Evolutionary conservation across 169 alveolate species (phyloP), one percentile per base, ranked within the genome.

Genomic region (Toxoplasma gondii): DNA sequence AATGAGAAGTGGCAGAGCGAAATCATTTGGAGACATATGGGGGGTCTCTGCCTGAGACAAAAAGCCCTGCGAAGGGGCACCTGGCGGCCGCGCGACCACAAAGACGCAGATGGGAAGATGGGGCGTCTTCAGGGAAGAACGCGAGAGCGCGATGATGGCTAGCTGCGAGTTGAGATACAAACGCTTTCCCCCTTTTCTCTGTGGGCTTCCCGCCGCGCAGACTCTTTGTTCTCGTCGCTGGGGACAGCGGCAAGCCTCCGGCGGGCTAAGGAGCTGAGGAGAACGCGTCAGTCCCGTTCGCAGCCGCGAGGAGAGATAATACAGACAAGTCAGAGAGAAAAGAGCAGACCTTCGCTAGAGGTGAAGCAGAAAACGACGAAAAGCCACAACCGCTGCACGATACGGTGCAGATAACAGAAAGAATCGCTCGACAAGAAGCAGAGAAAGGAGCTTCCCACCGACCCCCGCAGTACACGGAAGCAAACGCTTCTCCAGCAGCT

Each of bases 381-480:
- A 44, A 31, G 27, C 45, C 24, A 22, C 43, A 16, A n/a, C 84
- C 84, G 84, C 44, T 17, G 84, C 84, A n/a, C 84, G 84, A 16
- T 12, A 36, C 84, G 84, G 27, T 12, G 84, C 49, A 74, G 84
- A 74, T 1, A 36, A 12, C 2, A 82, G 90, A 10, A 82, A 31
- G 24, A 82, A 43, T 7, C 90, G 90, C 41, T 82, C 90, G 5
- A 82, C 69, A 16, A 82, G 64, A 27, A 82, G 90, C 53, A 82
- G 67, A 82, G 64, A 43, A 38, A 82, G 67, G 24, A 82, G 90
- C 64, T 82, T 82, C 38, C n/a, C 53, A 10, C 67, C 64, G 10
- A 31, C 67, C 53, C 41, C 90, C 10, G 64, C n/a, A 12, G 90
- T 1, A 1, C 69, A 31, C 17, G 53, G 12, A 12, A 43, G 27